These are phyloP conservation scores for Coniosporium apollinis DNA, from an alignment of 495 filamentous ascomycete species.

Conservation along the genomic window DNA sequence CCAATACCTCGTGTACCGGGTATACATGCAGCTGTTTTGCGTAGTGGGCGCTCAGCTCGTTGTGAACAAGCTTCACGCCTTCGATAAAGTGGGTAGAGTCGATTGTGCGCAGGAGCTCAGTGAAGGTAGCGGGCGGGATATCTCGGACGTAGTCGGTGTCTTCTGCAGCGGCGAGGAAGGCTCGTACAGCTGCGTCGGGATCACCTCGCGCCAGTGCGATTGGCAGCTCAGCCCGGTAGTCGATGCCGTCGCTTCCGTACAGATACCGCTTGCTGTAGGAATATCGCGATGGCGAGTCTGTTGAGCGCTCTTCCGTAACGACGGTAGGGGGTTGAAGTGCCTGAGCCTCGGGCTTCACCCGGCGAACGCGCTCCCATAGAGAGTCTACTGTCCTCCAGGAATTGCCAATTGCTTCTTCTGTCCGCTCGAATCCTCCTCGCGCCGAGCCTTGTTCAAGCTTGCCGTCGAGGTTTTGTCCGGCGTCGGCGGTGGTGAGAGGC, in stretches of 20 bases:
- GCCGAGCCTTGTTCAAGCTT: too few species aligned
- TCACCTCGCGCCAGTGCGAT: constrained; percentile 5
- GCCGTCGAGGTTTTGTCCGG: too few species aligned
- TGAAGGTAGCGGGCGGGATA: constrained; percentile 26
- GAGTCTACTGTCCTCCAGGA: too few species aligned
- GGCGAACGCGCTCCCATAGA: too few species aligned
- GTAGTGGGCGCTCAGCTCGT: constrained; percentile 12
- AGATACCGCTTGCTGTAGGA: too few species aligned
- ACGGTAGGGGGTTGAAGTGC: too few species aligned
- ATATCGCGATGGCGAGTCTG: too few species aligned
- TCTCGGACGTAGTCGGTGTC: constrained; percentile 12
- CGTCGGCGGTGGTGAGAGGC: too few species aligned
- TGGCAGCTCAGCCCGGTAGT: constrained; percentile 1
- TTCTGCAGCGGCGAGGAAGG: constrained; percentile 6
- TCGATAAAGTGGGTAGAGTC: constrained; percentile 26
- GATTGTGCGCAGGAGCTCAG: constrained; percentile 30
- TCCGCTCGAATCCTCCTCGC: too few species aligned
- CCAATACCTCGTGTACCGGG: constrained; percentile 20
- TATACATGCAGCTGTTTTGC: constrained; percentile 6
- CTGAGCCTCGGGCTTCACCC: too few species aligned
- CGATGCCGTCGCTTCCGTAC: neutral
- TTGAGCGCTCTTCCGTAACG: too few species aligned
- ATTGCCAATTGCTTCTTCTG: too few species aligned
- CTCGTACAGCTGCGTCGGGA: constrained; percentile 7
- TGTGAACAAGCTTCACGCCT: constrained; percentile 8